Conservation (phyloP, 2,329 filamentous ascomycete species). For the Gnomoniopsis sp. region DNA sequence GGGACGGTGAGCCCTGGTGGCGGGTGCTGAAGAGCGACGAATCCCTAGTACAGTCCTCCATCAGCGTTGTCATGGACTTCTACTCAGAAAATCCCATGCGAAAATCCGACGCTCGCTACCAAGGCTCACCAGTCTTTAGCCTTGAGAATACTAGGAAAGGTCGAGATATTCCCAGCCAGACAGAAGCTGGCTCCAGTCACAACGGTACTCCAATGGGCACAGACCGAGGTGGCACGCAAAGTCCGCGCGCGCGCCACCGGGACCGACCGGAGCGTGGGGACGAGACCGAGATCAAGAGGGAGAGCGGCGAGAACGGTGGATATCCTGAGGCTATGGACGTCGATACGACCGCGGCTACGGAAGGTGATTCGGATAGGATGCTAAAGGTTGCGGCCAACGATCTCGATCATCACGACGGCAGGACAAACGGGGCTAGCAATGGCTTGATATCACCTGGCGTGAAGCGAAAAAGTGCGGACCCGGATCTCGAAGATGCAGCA, state of each 20-base stretch:
- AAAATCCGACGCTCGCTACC: constrained; percentile 51
- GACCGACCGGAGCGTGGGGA: constrained; percentile 27
- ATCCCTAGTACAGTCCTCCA: constrained; percentile 66
- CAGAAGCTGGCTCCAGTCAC: constrained; percentile 43
- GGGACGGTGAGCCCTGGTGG: constrained; percentile 83
- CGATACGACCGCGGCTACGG: constrained; percentile 11
- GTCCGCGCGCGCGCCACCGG: constrained; percentile 39
- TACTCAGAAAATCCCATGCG: constrained; percentile 62
- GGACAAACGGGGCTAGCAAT: constrained; percentile 18
- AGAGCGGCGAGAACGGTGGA: constrained; percentile 10
- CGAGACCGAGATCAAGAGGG: constrained; percentile 18
- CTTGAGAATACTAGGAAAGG: constrained; percentile 53
- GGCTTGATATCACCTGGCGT: constrained; percentile 25
- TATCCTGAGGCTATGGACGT: constrained; percentile 1
- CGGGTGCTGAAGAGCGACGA: constrained; percentile 69
- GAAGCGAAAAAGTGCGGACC: constrained; percentile 28
- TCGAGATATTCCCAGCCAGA: constrained; percentile 37
- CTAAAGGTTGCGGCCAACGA: constrained; percentile 32
- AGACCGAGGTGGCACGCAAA: constrained; percentile 46
- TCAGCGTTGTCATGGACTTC: constrained; percentile 71
- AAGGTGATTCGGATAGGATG: constrained; percentile 29
- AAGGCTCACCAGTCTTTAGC: constrained; percentile 50
- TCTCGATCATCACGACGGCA: constrained; percentile 22
- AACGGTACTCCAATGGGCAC: constrained; percentile 46
- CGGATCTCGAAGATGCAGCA: constrained; percentile 19